Base-by-base conservation (phyloP, 2,329 filamentous ascomycete genomes). In the Parastagonospora avenae region DNA sequence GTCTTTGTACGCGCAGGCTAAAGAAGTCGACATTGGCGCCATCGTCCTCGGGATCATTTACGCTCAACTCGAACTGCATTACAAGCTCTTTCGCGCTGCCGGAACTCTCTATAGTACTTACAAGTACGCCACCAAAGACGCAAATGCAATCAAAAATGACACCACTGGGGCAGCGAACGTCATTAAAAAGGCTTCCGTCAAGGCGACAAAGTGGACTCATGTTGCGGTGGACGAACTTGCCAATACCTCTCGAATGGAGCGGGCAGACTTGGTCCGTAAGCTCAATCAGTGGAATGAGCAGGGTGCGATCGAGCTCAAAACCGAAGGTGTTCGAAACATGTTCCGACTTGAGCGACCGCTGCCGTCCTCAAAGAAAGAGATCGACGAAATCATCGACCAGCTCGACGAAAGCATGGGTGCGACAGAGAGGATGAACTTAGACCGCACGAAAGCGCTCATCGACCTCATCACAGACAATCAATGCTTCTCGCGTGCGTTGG, bases 11-110 rank as follows among this genome's bases (percentile, higher is more conserved):
- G 59, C 72, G 0, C 79, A 85, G 38, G 71, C 74, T 2, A 76
- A 71, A 19, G 74, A 80, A 0, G 81, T 79, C 48, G 85, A 87
- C 57, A 83, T 87, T 48, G 77, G 79, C 15, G 59, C 70, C 10
- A 80, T 71, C 2, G 76, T 80, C 0, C 70, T 86, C 5, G 72
- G 73, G 33, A 80, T 82, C 43, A 77, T 87, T 12, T 84, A 85
- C 44, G 82, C 84, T 0, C 79, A 82, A n/a, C 71, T 88, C 1
- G 85, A 88, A 61, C 73, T 87, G 4, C 80, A 79, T 2, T 85
- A 84, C 52, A 74, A 74, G 0, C 72, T 86, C 0, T 75, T 87
- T 28, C 77, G 85, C 16, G 56, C 83, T 80, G 12, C 80, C 78
- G 14, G 86, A 79, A 0, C 82, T 79, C 0, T 80, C 35, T 87